These are phyloP conservation scores for Eimeria praecox DNA, from an alignment of 169 alveolate species.

Conservation along the genomic window DNA sequence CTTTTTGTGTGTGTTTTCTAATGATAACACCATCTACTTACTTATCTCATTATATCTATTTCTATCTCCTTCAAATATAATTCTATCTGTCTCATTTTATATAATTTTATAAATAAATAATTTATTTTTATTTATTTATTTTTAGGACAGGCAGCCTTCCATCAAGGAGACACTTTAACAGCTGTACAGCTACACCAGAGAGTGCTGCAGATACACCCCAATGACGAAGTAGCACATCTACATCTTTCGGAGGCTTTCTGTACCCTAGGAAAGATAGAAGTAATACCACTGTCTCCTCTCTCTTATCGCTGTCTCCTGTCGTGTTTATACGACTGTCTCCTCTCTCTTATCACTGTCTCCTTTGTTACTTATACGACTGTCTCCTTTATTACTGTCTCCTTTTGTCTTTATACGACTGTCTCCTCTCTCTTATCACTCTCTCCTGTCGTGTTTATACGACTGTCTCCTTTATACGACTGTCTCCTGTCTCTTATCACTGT, in stretches of 20 bases:
- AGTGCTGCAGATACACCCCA: constrained; percentile 62
- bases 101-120: too few relatives aligned
- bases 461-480: too few relatives aligned
- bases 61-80: too few relatives aligned
- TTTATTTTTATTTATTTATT: too few relatives aligned
- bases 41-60: too few relatives aligned
- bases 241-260: constrained; percentile 44
- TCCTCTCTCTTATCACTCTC: too few relatives aligned
- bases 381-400: background rate
- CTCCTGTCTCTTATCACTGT: background rate
- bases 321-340: background rate
- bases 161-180: constrained; percentile 7
- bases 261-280: background rate
- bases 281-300: background rate
- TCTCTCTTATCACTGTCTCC: background rate
- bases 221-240: constrained; percentile 70
- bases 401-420: background rate
- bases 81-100: background rate
- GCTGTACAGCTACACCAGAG: constrained; percentile 29
- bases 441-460: too few relatives aligned
- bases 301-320: too few relatives aligned
- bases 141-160: constrained; percentile 62
- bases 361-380: background rate
- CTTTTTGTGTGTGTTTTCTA: too few relatives aligned
- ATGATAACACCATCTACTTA: too few relatives aligned